Evolutionary conservation across 345 rosid species (phyloP).

Genomic region (Corchorus capsularis): DNA sequence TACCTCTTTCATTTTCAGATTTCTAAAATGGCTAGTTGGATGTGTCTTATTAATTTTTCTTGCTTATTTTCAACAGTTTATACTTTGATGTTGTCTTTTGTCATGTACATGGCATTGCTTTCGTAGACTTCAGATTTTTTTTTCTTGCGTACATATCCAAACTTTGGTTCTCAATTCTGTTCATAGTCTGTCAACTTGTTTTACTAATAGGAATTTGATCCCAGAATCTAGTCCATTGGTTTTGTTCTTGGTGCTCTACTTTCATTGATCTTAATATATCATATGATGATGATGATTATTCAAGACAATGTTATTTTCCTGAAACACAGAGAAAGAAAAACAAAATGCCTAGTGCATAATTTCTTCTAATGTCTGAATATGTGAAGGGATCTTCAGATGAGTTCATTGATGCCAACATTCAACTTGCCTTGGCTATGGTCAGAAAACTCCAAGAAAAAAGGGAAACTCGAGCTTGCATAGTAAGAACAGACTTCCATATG

Average conservation of each 20-base stretch:
- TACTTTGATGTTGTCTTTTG: neutral
- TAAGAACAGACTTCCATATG: constrained; percentile 37
- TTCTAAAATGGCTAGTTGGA: constrained; percentile 12
- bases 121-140: neutral
- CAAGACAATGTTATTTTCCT: neutral
- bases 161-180: neutral
- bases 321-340: neutral
- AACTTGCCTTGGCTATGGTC: constrained; percentile 72
- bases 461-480: constrained; percentile 82
- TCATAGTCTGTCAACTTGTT: neutral
- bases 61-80: neutral
- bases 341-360: constrained; percentile 18
- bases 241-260: neutral
- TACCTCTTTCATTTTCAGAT: constrained; percentile 28
- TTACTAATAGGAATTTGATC: neutral
- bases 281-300: neutral
- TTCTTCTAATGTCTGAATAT: constrained; percentile 44
- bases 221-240: neutral
- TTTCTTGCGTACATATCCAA: neutral
- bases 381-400: constrained; percentile 98
- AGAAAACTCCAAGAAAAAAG: constrained; percentile 74
- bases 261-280: neutral
- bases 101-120: neutral
- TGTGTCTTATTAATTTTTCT: neutral
- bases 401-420: constrained; percentile 92